Evolutionary conservation across 441 rosid genomes (phyloP), one percentile per base, ranked within the genome.

Genomic region (Euphorbia celastroides): DNA sequence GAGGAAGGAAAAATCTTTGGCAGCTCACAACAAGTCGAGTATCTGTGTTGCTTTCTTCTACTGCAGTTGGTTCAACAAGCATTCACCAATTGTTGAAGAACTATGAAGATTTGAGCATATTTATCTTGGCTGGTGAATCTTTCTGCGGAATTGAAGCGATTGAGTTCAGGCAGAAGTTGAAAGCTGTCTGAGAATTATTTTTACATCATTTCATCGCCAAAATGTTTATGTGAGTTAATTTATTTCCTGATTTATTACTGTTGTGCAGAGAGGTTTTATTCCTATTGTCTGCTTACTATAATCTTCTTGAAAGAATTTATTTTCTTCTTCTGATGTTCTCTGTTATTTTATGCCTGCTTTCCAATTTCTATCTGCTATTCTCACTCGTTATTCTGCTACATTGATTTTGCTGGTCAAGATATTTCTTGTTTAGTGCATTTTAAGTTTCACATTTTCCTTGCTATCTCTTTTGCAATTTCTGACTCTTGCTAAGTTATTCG

Each of bases 1-100:
- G 93, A 79, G 99, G 99, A 64, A 77, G 97, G 25, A 90, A 81
- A 80, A 90, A 92, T 84, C 93, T 95, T 71, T 95, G 99, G 99
- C 98, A 92, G 67, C 99, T 95, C 71, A 90, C 87, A 36, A 88
- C 97, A 65, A 95, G 96, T 80, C 86, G 97, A 66, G 77, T 90
- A 60, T 88, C 95, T 50, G 99, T 92, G 60, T 78, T 95, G 82
- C 96, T 95, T 77, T 95, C 97, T 78, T 85, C 97, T 62, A 76
- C 89, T 69, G 90, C 89, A 70, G 86, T 79, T 81, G 78, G 86
- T 74, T 88, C 98, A 36, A 88, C 82, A 55, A 95, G 99, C 84
- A 86, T 88, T 76, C 97, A 92, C 74, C 98, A 92, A 76, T 95
- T 90, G 80, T 83, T 95, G 79, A 90, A 86, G 80, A 87, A 81